A percentile compares a stretch with the other conserved stretches of the same genome.
These are phyloP conservation scores for Ganoderma leucocontextum DNA, from an alignment of 1,284 basidiomycete species.

Conservation along the genomic window DNA sequence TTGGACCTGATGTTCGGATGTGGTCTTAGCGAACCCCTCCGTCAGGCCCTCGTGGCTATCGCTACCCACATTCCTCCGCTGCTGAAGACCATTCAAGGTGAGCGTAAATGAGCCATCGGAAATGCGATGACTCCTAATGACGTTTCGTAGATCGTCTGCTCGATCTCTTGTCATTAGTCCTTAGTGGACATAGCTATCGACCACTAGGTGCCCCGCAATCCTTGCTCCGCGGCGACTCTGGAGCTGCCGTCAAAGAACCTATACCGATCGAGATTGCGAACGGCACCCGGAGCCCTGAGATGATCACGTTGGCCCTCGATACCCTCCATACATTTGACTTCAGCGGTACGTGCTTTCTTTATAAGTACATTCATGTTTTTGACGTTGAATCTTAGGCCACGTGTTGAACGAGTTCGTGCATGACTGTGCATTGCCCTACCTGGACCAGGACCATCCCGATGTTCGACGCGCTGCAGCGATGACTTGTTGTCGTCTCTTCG, in stretches of 20 bases:
- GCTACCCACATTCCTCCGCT: constrained; percentile 92
- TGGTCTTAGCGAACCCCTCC: constrained; percentile 91
- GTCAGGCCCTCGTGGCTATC: constrained; percentile 88
- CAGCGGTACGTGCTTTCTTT: constrained; percentile 60
- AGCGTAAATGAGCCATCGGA: constrained; percentile 22
- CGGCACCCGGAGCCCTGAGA: constrained; percentile 72
- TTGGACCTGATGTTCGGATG: constrained; percentile 97
- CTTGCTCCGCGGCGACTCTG: constrained; percentile 60
- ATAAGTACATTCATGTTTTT: too few relatives aligned
- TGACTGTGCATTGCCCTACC: constrained; percentile 90
- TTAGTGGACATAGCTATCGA: constrained; percentile 87
- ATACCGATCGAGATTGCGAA: constrained; percentile 47
- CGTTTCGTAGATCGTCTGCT: constrained; percentile 77
- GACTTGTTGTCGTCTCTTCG: constrained; percentile 92
- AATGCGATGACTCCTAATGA: background rate
- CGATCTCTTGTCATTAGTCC: constrained; percentile 81
- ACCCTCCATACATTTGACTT: constrained; percentile 97
- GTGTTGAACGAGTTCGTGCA: constrained; percentile 97
- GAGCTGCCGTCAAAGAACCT: constrained; percentile 63
- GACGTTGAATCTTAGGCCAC: constrained; percentile 64
- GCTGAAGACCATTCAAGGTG: constrained; percentile 92
- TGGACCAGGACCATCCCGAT: constrained; percentile 92
- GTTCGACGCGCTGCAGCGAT: constrained; percentile 92
- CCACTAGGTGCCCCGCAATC: constrained; percentile 83
- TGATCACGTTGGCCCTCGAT: constrained; percentile 86